phyloP scores from a whole-genome alignment of 805 yeast genomes.

The Candida oleophila region DNA sequence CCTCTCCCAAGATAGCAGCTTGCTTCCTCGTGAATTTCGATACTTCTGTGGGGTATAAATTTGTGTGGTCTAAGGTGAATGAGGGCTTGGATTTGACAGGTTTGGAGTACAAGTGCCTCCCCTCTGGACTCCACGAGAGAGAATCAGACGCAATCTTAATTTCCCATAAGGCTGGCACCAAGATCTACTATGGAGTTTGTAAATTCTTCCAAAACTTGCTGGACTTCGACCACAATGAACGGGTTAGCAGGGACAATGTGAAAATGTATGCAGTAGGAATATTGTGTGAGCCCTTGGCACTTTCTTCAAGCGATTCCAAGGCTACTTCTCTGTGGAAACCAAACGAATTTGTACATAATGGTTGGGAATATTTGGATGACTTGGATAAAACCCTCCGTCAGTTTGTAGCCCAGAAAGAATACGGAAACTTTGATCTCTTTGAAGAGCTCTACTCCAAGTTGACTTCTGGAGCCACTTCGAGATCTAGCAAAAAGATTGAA shows the following conservation, averaged over 20 bases:
- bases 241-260: constrained; percentile 23
- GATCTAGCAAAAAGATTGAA: constrained; percentile 8
- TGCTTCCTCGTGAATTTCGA: constrained; percentile 38
- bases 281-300: constrained; percentile 27
- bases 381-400: constrained; percentile 24
- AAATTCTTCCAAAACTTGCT: constrained; percentile 25
- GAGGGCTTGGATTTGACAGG: constrained; percentile 21
- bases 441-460: constrained; percentile 13
- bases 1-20: constrained; percentile 27
- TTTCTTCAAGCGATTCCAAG: background rate
- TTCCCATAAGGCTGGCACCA: constrained; percentile 23
- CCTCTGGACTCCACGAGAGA: constrained; percentile 41
- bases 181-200: constrained; percentile 33
- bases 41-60: constrained; percentile 31
- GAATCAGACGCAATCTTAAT: constrained; percentile 28
- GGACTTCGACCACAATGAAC: background rate
- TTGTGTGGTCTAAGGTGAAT: constrained; percentile 33
- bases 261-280: constrained; percentile 42
- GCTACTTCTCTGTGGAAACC: constrained; percentile 29
- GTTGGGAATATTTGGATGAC: constrained; percentile 36
- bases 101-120: constrained; percentile 38
- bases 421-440: constrained; percentile 17
- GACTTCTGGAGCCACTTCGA: constrained; percentile 5
- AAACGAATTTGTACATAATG: constrained; percentile 31
- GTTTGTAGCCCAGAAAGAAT: constrained; percentile 14